phyloP scores from a whole-genome alignment of 176 grass and related monocot genomes.

The Ensete glaucum region DNA sequence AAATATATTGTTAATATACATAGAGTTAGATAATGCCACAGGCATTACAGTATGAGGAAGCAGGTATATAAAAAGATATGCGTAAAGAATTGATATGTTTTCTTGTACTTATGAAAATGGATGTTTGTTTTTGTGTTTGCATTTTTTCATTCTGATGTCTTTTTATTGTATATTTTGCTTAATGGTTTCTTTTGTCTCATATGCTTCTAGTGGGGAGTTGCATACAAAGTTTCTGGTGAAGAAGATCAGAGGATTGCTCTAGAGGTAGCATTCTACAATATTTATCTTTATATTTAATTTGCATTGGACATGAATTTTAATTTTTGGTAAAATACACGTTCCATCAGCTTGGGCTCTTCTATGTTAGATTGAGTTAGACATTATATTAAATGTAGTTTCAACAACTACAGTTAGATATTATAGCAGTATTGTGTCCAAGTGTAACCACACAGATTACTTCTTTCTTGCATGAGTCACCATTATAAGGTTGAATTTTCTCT shows the following conservation, averaged over 20 bases:
- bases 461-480: too few relatives aligned
- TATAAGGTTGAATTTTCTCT: too few relatives aligned
- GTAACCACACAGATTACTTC: too few relatives aligned
- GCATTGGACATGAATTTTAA: not conserved
- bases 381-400: not conserved
- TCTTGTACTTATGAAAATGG: not conserved
- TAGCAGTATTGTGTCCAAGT: too few relatives aligned
- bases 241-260: conserved; percentile 64
- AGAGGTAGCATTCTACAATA: conserved; percentile 31
- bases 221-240: conserved; percentile 65
- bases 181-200: conserved; percentile 6
- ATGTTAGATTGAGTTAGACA: not conserved
- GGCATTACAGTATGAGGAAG: too few relatives aligned
- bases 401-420: not conserved
- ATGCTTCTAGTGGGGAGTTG: conserved; percentile 65
- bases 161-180: not conserved
- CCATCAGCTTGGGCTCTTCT: not conserved
- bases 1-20: too few relatives aligned
- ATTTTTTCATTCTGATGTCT: not conserved
- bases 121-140: not conserved
- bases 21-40: too few relatives aligned
- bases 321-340: not conserved
- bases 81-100: not conserved
- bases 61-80: too few relatives aligned
- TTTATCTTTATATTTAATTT: not conserved